Conservation (phyloP, 306 rosid genomes). For the Vachellia pachyceras region DNA sequence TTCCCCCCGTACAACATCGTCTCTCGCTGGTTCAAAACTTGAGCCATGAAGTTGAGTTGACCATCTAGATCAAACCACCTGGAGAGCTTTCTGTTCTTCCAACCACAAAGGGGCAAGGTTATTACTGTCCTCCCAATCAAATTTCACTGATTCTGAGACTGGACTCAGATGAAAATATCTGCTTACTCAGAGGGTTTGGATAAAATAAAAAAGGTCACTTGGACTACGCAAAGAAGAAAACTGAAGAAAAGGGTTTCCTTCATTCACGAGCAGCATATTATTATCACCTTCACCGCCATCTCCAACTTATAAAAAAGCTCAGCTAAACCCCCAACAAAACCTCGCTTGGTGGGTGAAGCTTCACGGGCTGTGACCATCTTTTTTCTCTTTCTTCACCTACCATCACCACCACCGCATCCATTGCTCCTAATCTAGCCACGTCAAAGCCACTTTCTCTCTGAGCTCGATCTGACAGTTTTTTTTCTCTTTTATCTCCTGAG, state of each 20-base stretch:
- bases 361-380: slow-evolving; percentile 19
- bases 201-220: not conserved
- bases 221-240: not conserved
- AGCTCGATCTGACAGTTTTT: not conserved
- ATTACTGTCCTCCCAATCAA: not conserved
- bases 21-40: not conserved
- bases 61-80: not conserved
- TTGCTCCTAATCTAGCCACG: slow-evolving; percentile 11
- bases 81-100: not conserved
- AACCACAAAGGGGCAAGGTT: not conserved
- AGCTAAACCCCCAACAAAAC: not conserved
- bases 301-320: slow-evolving; percentile 20
- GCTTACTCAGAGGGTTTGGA: not conserved
- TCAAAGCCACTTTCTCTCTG: not conserved
- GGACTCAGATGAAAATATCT: slow-evolving; percentile 17
- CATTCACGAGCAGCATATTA: slow-evolving; percentile 13
- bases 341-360: slow-evolving; percentile 11
- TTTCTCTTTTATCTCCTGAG: not conserved
- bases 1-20: not conserved
- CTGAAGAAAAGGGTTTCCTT: not conserved
- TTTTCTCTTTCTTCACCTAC: slow-evolving; percentile 19
- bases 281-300: slow-evolving; percentile 3
- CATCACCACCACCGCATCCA: slow-evolving; percentile 1
- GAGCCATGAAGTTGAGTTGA: slow-evolving; percentile 12
- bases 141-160: slow-evolving; percentile 15